Evolutionary conservation across 129 eudicot genomes (phyloP).

Genomic region (Kitagawia praeruptora): DNA sequence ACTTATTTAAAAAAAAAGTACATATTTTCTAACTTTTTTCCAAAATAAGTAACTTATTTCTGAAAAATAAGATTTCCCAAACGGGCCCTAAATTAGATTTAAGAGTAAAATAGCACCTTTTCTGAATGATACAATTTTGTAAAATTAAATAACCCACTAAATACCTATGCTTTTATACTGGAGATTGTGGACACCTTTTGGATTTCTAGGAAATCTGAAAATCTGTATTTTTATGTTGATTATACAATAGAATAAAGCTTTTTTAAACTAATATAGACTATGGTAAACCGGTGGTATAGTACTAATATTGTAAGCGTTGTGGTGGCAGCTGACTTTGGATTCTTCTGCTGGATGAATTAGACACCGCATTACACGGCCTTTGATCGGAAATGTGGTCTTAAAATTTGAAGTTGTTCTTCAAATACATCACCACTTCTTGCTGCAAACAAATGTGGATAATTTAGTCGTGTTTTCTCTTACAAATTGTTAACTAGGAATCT

Average conservation of each 20-base stretch:
- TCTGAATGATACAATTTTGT: background rate
- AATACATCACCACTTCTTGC: conserved; percentile 85
- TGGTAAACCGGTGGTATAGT: background rate
- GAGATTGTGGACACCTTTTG: too few species aligned
- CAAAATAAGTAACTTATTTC: too few species aligned
- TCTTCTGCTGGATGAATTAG: background rate
- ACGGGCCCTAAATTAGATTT: too few species aligned
- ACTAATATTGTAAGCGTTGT: background rate
- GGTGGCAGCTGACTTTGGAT: background rate
- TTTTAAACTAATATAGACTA: background rate
- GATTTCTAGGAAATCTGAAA: background rate
- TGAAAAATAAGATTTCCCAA: too few species aligned
- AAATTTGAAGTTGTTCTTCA: conserved; percentile 83
- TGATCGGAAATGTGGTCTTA: conserved; percentile 16
- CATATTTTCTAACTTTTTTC: too few species aligned
- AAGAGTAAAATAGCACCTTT: too few species aligned
- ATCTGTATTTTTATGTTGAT: background rate
- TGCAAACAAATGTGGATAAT: conserved; percentile 21
- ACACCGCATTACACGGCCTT: background rate
- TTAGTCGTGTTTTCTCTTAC: too few species aligned
- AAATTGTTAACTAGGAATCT: too few species aligned
- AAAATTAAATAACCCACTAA: too few species aligned
- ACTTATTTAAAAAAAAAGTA: too few species aligned
- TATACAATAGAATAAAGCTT: background rate
- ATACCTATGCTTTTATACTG: background rate